Evolutionary conservation across 805 yeast species (phyloP).

Genomic region (Millerago galiae): DNA sequence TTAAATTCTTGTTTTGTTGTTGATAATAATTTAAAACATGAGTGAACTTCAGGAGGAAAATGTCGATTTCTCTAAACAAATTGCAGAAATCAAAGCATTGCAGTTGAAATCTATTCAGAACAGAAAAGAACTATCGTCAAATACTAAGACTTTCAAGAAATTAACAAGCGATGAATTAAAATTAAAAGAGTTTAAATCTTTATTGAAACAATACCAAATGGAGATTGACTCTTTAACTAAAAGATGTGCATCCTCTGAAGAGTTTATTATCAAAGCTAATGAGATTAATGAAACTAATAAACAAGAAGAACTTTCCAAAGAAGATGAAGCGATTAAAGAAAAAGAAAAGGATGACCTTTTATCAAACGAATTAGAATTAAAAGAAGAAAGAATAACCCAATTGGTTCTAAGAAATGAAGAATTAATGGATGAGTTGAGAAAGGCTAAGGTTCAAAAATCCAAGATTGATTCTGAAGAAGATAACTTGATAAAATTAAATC

Average conservation of each 20-base stretch:
- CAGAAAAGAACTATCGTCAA: slow-evolving; percentile 71
- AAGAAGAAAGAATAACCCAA: slow-evolving; percentile 65
- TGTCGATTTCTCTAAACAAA: background rate
- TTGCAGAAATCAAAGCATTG: slow-evolving; percentile 44
- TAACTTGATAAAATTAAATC: slow-evolving; percentile 39
- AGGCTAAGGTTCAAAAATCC: slow-evolving; percentile 37
- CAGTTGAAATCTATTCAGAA: slow-evolving; percentile 63
- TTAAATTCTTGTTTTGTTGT: background rate
- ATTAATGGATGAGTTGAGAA: slow-evolving; percentile 57
- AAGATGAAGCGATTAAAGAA: slow-evolving; percentile 45
- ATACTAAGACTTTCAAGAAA: slow-evolving; percentile 82
- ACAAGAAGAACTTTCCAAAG: background rate
- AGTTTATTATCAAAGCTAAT: slow-evolving; percentile 55
- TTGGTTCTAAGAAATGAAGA: slow-evolving; percentile 76
- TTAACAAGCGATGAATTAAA: slow-evolving; percentile 56
- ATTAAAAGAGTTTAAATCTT: slow-evolving; percentile 53
- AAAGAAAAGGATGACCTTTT: slow-evolving; percentile 44
- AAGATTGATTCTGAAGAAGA: slow-evolving; percentile 37
- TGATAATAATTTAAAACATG: background rate
- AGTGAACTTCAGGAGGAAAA: background rate
- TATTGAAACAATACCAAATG: slow-evolving; percentile 73
- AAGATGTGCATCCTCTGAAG: slow-evolving; percentile 70
- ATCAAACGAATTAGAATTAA: slow-evolving; percentile 58
- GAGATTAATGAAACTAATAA: background rate
- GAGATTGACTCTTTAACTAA: slow-evolving; percentile 81